These are phyloP conservation scores for Cyberlindnera euphorbiae DNA, from an alignment of 805 yeast genomes.

Conservation along the genomic window DNA sequence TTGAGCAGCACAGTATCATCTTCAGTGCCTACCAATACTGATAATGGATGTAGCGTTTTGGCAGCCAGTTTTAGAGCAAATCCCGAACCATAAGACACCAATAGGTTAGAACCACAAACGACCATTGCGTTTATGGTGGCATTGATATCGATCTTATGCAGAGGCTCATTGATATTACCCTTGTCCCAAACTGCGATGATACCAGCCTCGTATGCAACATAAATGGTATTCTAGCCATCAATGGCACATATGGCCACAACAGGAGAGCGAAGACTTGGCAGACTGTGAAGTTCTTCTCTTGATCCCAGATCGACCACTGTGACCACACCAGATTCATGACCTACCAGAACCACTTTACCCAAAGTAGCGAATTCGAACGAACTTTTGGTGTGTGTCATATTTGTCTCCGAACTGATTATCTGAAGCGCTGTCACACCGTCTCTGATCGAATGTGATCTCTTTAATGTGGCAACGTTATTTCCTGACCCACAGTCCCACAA, in stretches of 20 bases:
- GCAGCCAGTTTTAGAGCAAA: background rate
- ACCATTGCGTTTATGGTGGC: conserved; percentile 14
- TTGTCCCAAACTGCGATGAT: conserved; percentile 39
- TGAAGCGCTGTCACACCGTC: conserved; percentile 34
- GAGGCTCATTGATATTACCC: conserved; percentile 15
- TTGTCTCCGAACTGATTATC: background rate
- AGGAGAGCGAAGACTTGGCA: conserved; percentile 25
- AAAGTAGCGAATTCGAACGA: conserved; percentile 45
- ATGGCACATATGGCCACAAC: conserved; percentile 3
- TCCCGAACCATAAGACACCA: conserved; percentile 9
- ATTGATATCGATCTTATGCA: conserved; percentile 2
- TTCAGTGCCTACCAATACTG: conserved; percentile 1
- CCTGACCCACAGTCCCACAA: conserved; percentile 73
- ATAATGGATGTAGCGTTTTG: background rate
- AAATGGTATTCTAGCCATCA: conserved; percentile 2
- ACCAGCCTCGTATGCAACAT: conserved; percentile 35
- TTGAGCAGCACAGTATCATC: conserved; percentile 1
- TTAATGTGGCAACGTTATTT: conserved; percentile 35
- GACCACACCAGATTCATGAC: conserved; percentile 35
- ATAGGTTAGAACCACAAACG: background rate
- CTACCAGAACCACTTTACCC: conserved; percentile 41
- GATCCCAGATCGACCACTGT: conserved; percentile 35
- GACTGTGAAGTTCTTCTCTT: conserved; percentile 21
- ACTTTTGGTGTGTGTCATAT: conserved; percentile 22
- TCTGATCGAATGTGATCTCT: conserved; percentile 29